Evolutionary conservation across 805 yeast genomes (phyloP), one percentile per base, ranked within the genome.

Genomic region (Teunomyces kruisii): DNA sequence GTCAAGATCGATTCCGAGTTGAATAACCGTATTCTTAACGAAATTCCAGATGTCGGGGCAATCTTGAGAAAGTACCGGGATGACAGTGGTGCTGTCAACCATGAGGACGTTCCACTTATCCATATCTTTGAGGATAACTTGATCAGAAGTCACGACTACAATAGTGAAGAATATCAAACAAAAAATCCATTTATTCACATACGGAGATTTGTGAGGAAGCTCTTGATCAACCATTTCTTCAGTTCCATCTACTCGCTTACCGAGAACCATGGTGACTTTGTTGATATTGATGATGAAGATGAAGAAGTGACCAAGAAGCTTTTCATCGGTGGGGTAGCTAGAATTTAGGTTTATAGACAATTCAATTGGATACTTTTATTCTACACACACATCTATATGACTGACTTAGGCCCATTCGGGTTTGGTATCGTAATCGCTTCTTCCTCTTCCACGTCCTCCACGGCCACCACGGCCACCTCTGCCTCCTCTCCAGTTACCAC

Each of bases 401-500:
- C 27, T 6, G 15, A 30, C 27, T 31, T 41, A 52, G 14, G 56
- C 56, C 56, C 56, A 52, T 44, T 52, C 56, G 6, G 56, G 56
- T 29, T 52, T 52, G 28, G 43, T 48, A 40, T 50, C 46, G 44
- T 44, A 51, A 26, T 49, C 51, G 42, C 47, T 46, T 27, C 62
- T 58, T 8, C 72, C 59, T 35, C 38, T 35, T 30, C 73, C 61
- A 19, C 69, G 48, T 17, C 62, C 48, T 24, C 74, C 56, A 15
- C 72, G 56, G 13, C 72, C 60, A 10, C 79, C 68, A 37, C 78
- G 64, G 40, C 79, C 72, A 39, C 58, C 43, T 35, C 53, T 36
- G 5, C 53, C 54, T 12, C 53, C 50, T 41, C 54, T 41, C 42
- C 52, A 37, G 41, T 41, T 50, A 43, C 78, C 63, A 32, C 68